These are phyloP conservation scores for Xylaria multiplex DNA, from an alignment of 2,329 filamentous ascomycete genomes.

Conservation along the genomic window DNA sequence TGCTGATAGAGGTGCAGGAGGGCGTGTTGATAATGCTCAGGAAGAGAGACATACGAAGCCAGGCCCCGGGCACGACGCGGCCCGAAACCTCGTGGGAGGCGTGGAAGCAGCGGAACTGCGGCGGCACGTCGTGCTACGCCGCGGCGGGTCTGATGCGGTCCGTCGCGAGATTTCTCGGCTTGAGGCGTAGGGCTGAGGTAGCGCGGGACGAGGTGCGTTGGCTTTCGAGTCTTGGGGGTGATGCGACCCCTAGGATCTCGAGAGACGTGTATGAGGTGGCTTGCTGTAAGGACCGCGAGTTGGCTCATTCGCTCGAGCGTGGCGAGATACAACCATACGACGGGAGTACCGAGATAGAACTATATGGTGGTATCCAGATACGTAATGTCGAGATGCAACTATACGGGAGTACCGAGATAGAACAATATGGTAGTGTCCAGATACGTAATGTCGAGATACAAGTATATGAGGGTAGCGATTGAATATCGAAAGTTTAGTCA, in stretches of 20 bases:
- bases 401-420: too few species aligned
- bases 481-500: not conserved
- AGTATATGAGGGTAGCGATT: not conserved
- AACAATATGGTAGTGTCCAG: too few species aligned
- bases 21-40: slow-evolving; percentile 34
- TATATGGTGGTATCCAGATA: too few species aligned
- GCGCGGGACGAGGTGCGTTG: slow-evolving; percentile 35
- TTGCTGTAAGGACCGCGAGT: slow-evolving; percentile 37
- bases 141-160: not conserved
- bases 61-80: not conserved
- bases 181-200: slow-evolving; percentile 23
- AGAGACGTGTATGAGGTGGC: slow-evolving; percentile 38
- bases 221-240: not conserved
- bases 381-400: too few species aligned
- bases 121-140: slow-evolving; percentile 40
- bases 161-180: not conserved
- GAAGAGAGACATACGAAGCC: slow-evolving; percentile 17
- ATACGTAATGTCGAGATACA: not conserved
- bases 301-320: slow-evolving; percentile 28
- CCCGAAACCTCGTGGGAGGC: slow-evolving; percentile 30
- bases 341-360: too few species aligned
- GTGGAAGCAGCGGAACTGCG: slow-evolving; percentile 43
- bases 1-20: slow-evolving; percentile 34
- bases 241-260: slow-evolving; percentile 27
- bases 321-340: not conserved